Evolutionary conservation across 768 basidiomycete genomes (phyloP), one percentile per base, ranked within the genome.

Genomic region (Neoboletus magnificus): DNA sequence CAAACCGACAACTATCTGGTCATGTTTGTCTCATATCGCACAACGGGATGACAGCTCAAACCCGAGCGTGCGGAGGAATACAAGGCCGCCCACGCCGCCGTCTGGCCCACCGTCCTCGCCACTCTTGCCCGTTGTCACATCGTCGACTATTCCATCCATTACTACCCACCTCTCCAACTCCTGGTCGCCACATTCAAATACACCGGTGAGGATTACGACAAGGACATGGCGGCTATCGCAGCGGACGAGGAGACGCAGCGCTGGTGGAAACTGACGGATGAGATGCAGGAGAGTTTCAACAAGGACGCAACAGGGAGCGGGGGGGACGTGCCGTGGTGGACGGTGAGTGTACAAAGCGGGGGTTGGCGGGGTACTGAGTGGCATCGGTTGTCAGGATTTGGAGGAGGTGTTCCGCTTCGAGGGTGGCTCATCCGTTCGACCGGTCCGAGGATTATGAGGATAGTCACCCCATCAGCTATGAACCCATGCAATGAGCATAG

Each of bases 171-270:
- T 5, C 73, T 84, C 25, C 76, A 77, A 30, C 78, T 92, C 40
- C 78, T 92, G n/a, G 80, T 91, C 57, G 88, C 88, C n/a, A 83
- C 78, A 43, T 87, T 91, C 78, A 87, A 87, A 63, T 91, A 91
- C 62, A 82, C 76, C 0, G 90, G 89, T 0, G 55, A 72, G 4
- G 80, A 91, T 60, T 89, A 81, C 37, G 82, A 79, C 40, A 73
- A 58, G 15, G 89, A 91, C 62, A 90, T 91, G 87, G 75, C 72
- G 35, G 74, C 66, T 22, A 77, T 89, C 29, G 84, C 77, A 4
- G 80, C 81, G 18, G 86, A 89, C 65, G 75, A 80, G 16, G 83
- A 85, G 64, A 91, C 88, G n/a, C 79, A 78, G 66, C 67, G 79
- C 55, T 91, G 89, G 89, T 91, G 90, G 89, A 72, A 76, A 61